Evolutionary conservation across 129 eudicot species (phyloP).

Genomic region (Flaveria linearis): DNA sequence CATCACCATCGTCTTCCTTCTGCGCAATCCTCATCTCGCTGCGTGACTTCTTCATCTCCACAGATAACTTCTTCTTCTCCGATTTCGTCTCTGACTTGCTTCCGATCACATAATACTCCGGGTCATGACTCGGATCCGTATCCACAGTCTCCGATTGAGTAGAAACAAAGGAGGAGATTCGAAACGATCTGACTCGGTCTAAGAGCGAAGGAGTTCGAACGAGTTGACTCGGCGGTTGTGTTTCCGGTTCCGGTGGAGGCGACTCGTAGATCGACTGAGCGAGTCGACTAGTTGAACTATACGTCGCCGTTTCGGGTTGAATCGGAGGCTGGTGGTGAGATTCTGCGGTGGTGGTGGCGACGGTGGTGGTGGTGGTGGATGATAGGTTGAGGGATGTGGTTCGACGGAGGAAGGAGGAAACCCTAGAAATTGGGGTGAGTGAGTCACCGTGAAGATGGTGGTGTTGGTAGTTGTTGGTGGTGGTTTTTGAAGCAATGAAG

Average conservation of each 20-base stretch:
- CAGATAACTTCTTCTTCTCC: not conserved
- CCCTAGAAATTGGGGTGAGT: constrained; percentile 4
- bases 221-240: constrained; percentile 26
- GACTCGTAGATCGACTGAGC: constrained; percentile 28
- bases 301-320: constrained; percentile 3
- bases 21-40: constrained; percentile 35
- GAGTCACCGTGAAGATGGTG: not conserved
- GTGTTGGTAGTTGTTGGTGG: not conserved
- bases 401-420: constrained; percentile 28
- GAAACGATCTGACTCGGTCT: constrained; percentile 54
- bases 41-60: constrained; percentile 44
- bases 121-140: no score
- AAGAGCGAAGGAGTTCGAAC: constrained; percentile 36
- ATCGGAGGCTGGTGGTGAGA: not conserved
- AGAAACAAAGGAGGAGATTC: constrained; percentile 22
- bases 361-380: not conserved
- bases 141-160: not conserved
- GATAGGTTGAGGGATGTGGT: constrained; percentile 10
- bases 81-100: constrained; percentile 15
- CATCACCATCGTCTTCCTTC: constrained; percentile 22
- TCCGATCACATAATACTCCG: constrained; percentile 32
- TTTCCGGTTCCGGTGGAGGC: not conserved
- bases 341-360: not conserved
- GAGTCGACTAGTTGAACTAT: constrained; percentile 29
- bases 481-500: constrained; percentile 34